Evolutionary conservation across 768 basidiomycete species (phyloP), one percentile per base, ranked within the genome.

Genomic region (Porphyrellus cyaneotinctus): DNA sequence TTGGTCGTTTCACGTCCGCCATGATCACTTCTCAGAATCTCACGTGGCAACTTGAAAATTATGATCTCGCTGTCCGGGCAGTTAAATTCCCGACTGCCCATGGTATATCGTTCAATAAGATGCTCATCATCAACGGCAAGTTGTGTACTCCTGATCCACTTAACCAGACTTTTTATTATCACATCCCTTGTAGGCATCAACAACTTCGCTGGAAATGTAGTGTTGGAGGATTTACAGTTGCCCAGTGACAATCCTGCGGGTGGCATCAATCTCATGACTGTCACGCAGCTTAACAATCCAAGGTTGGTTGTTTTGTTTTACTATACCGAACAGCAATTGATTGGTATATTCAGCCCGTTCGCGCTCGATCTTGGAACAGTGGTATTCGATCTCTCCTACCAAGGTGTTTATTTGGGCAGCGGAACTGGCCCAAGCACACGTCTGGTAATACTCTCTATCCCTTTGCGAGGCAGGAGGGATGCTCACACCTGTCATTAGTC

Each of bases 1-100:
- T 89, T 58, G 80, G 79, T 52, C 73, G 72, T 20, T 88, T 88
- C 67, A 77, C 85, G 2, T 70, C 70, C 37, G 69, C 74, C 30
- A 74, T 90, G 76, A 88, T 89, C 63, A 88, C 84, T 0, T 76
- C 79, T 42, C 71, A 72, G 42, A 81, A 76, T 52, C 88, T 89
- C 60, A 87, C 81, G 1, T 90, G 87, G 87, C 74, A 75, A 49
- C 68, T 90, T 37, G 61, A 70, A 17, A 84, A 78, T 52, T 64
- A 76, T n/a, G 75, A 77, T 56, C 73, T 88, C 35, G 72, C 72
- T 8, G 85, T 86, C 12, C 80, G 82, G 48, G 87, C 87, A 3
- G 70, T 78, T 54, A 84, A 82, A 56, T 86, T 88, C 60, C 86
- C 86, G 3, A 74, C 77, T 4, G 79, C 84, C 4, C 82, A 83